Base-by-base conservation (phyloP, 1,139 yeast species). In the Candida smagusa region DNA sequence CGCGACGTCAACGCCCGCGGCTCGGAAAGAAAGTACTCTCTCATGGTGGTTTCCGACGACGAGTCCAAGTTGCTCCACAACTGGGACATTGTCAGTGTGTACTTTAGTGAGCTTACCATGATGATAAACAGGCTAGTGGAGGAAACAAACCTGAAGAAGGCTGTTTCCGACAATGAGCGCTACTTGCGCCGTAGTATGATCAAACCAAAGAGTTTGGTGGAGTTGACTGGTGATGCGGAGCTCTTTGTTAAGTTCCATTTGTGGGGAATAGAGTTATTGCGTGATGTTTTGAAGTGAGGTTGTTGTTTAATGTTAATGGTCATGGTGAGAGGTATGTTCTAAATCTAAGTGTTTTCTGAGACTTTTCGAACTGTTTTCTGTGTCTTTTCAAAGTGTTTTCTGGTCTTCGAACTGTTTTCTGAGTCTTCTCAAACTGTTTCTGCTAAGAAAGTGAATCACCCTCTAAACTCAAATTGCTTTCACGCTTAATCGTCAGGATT, bases 1-100 rank as follows among this genome's bases (percentile, higher is more conserved):
- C 69, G 69, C 28, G 96, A 87, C 56, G 63, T 70, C 19, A 75
- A 79, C 37, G 90, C 95, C 0, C 69, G 95, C 39, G 95, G 95
- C 1, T 80, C 85, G 5, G 92, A 84, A 50, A 63, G 95, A 39
- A 74, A 85, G 41, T 86, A 84, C 50, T 72, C 87, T 2, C 56
- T 84, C 16, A 72, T 84, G 46, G 77, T 84, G 22, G 68, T 83
- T 3, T 65, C 80, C 12, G 88, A 83, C 48, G 61, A 72, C 33
- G 89, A 81, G 46, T 53, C 66, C 6, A 68, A 64, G 22, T 52
- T 84, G 12, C 56, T 83, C 29, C 61, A 66, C 32, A 71, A 77
- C 44, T 85, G 90, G 86, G 74, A 76, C 37, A 58, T 74, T 29
- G 67, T 84, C 1, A 61, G 67, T 12, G 60, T 68, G 4, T 79